Base-by-base conservation (phyloP, 2,329 filamentous ascomycete genomes). In the Ophiostoma ulmi region DNA sequence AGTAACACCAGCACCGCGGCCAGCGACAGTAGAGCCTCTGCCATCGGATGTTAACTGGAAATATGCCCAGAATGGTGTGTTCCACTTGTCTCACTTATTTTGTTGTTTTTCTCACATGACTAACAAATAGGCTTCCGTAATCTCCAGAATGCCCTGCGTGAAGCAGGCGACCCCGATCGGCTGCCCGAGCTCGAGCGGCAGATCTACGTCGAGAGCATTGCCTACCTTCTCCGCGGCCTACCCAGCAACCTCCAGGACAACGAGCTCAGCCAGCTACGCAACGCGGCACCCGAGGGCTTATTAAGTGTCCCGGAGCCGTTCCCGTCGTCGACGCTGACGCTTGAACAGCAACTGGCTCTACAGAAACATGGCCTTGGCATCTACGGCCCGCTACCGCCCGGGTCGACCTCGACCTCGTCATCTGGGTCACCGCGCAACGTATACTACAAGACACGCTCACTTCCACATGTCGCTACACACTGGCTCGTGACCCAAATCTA, bases 161-260 rank as follows among this genome's bases (percentile, higher is more conserved):
- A 74, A 65, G 73, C 74, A n/a, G 67, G 67, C 67, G 71, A 75
- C 26, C 73, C 72, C n/a, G 72, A 73, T 61, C 73, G 74, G 17
- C 67, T 74, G 5, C 73, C 73, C n/a, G 75, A 77, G n/a, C 83
- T 87, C 74, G 85, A 86, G 68, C 83, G 89, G 36, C 86, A 87
- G 73, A 82, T 89, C 11, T 91, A 90, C 77, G 79, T 91, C 67
- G 86, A 90, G 74, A 85, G 87, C 71, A 78, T 90, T 4, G 84
- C 85, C 2, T 90, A 90, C 76, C 80, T 91, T 35, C 81, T 91
- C n/a, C 84, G 84, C 72, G 88, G 85, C 8, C 81, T 91, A 0
- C 89, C 89, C 0, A 72, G 78, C 1, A 81, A 89, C 68, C 82
- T 91, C 39, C 84, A 83, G 41, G 78, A 79, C 2, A 82, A 84